Evolutionary conservation across 768 basidiomycete species (phyloP), one percentile per base, ranked within the genome.

Genomic region (Termitomyces sp.): DNA sequence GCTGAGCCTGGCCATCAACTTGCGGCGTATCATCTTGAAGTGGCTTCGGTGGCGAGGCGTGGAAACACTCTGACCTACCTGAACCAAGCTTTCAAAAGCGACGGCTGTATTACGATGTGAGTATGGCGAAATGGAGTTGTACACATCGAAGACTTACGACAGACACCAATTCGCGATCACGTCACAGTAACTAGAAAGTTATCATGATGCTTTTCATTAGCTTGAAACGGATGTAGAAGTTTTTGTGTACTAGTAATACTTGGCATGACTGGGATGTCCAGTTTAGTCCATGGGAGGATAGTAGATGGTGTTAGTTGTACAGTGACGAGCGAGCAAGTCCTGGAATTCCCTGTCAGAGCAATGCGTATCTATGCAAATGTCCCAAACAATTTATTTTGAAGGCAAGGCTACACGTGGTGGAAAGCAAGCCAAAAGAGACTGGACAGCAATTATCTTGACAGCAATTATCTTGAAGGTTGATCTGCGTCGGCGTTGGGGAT

Each of bases 401-500:
- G 50, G 42, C 43, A 58, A 51, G 30, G 42, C 24, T 58, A 54
- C 53, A 58, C 50, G 53, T 37, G 22, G 26, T 48, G 32, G 49
- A 57, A 60, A 54, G 38, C 56, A 54, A 55, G 21, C 43, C 47
- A 28, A 49, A 47, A 50, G 28, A 35, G 24, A 47, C 34, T 37
- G 30, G 3, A 28, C 19, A 46, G n/a, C n/a, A 19, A 55, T n/a
- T n/a, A n/a, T n/a, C n/a, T n/a, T n/a, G n/a, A n/a, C n/a, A n/a
- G n/a, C n/a, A n/a, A n/a, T 58, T 58, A 58, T 58, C 50, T 51
- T 41, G 58, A 44, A 42, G 47, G 45, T 14, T 55, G 54, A 55
- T 55, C 54, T 55, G 24, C 19, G 19, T 17, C 41, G 32, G 44
- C 42, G 28, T 32, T 40, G 28, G n/a, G 11, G 26, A 28, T 17